Evolutionary conservation across 2,329 filamentous ascomycete species (phyloP).

Genomic region (Colletotrichum incanum): DNA sequence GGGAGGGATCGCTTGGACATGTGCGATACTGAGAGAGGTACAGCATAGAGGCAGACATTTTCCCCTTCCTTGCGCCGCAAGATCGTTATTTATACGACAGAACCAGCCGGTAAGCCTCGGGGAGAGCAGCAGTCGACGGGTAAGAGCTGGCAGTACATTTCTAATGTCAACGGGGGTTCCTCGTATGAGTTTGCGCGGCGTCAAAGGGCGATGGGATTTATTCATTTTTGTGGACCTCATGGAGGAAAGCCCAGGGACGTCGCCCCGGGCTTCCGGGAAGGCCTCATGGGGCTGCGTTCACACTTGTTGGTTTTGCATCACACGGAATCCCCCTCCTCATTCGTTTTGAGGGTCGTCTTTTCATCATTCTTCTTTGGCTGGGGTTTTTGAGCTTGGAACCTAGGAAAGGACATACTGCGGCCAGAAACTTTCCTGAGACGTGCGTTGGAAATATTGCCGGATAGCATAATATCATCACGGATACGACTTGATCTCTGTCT

Average conservation of each 20-base stretch:
- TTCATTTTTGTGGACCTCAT: not conserved
- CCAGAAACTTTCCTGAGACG: not conserved
- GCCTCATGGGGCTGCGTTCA: not conserved
- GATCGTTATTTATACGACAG: not conserved
- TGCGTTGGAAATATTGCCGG: not conserved
- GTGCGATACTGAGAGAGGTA: slow-evolving; percentile 2
- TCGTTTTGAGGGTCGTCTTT: not conserved
- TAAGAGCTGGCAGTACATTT: not conserved
- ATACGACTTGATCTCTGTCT: not conserved
- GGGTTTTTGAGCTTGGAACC: not conserved
- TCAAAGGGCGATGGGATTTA: not conserved
- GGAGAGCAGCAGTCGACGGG: not conserved
- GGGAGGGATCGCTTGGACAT: not conserved
- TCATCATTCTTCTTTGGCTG: not conserved
- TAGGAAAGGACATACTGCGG: not conserved
- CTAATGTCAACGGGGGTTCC: too few relatives aligned
- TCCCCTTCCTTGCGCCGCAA: not conserved
- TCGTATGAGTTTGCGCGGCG: not conserved
- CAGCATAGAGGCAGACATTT: not conserved
- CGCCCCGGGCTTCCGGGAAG: not conserved
- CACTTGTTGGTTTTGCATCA: not conserved
- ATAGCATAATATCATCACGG: slow-evolving; percentile 39
- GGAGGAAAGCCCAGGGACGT: not conserved
- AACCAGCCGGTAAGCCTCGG: not conserved
- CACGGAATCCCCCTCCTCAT: not conserved